A percentile compares a stretch with the other conserved stretches of the same genome.
Conservation (phyloP, 1,139 yeast species). For the Starmera stellimalicola region DNA sequence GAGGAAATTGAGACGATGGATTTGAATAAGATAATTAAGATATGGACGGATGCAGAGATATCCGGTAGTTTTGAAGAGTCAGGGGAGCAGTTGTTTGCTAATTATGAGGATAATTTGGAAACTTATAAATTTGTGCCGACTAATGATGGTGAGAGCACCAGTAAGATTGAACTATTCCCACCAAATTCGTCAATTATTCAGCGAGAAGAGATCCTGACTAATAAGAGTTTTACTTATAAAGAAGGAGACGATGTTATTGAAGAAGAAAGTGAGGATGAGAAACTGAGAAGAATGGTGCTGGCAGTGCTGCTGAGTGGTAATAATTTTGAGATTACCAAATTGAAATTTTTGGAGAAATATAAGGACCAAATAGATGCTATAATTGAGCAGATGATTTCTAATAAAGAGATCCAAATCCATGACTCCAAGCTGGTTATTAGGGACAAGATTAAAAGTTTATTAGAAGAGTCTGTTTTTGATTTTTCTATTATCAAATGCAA, state of each 20-base stretch:
- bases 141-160: constrained; percentile 14
- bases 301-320: constrained; percentile 54
- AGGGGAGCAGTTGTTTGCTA: constrained; percentile 19
- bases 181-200: constrained; percentile 39
- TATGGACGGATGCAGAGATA: constrained; percentile 48
- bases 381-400: constrained; percentile 37
- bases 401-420: constrained; percentile 39
- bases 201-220: constrained; percentile 36
- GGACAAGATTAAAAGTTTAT: constrained; percentile 39
- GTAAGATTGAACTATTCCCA: constrained; percentile 6
- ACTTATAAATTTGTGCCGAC: constrained; percentile 20
- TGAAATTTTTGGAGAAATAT: constrained; percentile 34
- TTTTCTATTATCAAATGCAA: constrained; percentile 38
- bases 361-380: constrained; percentile 36
- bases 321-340: constrained; percentile 35
- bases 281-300: constrained; percentile 31
- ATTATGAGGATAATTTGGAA: constrained; percentile 23
- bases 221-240: constrained; percentile 28
- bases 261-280: constrained; percentile 15
- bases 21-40: constrained; percentile 36
- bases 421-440: constrained; percentile 47
- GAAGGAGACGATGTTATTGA: constrained; percentile 2
- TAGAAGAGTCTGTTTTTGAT: constrained; percentile 32
- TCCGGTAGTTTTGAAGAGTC: constrained; percentile 13
- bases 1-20: constrained; percentile 41